Evolutionary conservation across 176 grass and related monocot genomes (phyloP).

Genomic region (Aegilops umbellulata): DNA sequence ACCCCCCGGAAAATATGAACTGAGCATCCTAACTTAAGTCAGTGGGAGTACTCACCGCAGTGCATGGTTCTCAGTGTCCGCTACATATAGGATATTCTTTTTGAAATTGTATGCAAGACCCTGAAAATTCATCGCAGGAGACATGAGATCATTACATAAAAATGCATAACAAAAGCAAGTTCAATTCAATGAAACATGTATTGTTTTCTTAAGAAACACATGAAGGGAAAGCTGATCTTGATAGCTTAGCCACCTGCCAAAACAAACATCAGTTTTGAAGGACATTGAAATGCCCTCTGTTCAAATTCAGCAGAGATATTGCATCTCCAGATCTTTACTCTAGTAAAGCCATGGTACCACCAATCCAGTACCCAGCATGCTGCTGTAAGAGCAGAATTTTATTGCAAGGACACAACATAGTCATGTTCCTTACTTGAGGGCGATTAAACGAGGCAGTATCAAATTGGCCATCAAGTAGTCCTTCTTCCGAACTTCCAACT

Average conservation of each 20-base stretch:
- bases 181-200: not conserved
- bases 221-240: constrained; percentile 18
- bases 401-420: constrained; percentile 13
- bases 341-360: constrained; percentile 15
- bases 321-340: not conserved
- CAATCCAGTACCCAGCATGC: not conserved
- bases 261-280: not conserved
- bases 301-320: not conserved
- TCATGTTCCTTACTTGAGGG: constrained; percentile 68
- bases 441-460: constrained; percentile 84
- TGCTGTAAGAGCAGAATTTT: constrained; percentile 11
- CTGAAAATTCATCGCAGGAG: constrained; percentile 49
- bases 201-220: constrained; percentile 13
- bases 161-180: constrained; percentile 15
- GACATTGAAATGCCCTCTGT: not conserved
- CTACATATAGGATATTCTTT: constrained; percentile 92
- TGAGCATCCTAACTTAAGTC: not conserved
- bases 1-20: not conserved
- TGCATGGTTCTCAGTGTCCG: constrained; percentile 97
- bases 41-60: constrained; percentile 57
- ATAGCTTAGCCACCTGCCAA: not conserved
- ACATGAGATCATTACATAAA: not conserved
- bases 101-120: constrained; percentile 90
- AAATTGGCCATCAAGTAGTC: constrained; percentile 84
- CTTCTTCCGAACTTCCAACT: constrained; percentile 88